These are phyloP conservation scores for Cyclostephanos invisitatus DNA, from an alignment of 108 stramenopile genomes.

Conservation along the genomic window DNA sequence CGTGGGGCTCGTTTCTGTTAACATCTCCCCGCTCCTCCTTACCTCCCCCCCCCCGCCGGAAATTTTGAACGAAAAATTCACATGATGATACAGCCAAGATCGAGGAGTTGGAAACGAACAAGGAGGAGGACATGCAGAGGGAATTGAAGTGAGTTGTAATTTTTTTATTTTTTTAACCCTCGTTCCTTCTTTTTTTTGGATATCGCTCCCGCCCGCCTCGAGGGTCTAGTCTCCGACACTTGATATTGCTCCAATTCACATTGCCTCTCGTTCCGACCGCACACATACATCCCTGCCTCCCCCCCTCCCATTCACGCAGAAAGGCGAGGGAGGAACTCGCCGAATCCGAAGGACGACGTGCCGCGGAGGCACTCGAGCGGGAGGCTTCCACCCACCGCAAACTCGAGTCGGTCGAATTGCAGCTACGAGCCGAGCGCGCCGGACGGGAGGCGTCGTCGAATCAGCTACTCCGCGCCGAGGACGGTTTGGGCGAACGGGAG, in stretches of 20 bases:
- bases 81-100: slow-evolving; percentile 63
- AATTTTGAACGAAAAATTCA: too few species aligned
- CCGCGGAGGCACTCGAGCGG: slow-evolving; percentile 83
- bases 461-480: slow-evolving; percentile 74
- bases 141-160: slow-evolving; percentile 56
- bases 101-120: slow-evolving; percentile 63
- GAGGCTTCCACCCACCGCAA: slow-evolving; percentile 81
- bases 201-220: background rate
- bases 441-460: slow-evolving; percentile 80
- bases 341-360: slow-evolving; percentile 82
- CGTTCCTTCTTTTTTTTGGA: background rate
- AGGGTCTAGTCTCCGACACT: too few species aligned
- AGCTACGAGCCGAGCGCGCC: slow-evolving; percentile 83
- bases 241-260: too few species aligned
- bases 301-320: slow-evolving; percentile 3
- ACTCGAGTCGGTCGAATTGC: slow-evolving; percentile 73
- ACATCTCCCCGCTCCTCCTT: too few species aligned
- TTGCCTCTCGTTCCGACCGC: background rate
- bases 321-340: slow-evolving; percentile 79
- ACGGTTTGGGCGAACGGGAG: slow-evolving; percentile 81
- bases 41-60: too few species aligned
- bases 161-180: background rate
- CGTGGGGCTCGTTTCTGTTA: too few species aligned
- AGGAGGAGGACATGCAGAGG: slow-evolving; percentile 67
- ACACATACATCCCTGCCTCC: background rate